Base-by-base conservation (phyloP, 768 basidiomycete genomes). In the Xerocomellus intermedius region DNA sequence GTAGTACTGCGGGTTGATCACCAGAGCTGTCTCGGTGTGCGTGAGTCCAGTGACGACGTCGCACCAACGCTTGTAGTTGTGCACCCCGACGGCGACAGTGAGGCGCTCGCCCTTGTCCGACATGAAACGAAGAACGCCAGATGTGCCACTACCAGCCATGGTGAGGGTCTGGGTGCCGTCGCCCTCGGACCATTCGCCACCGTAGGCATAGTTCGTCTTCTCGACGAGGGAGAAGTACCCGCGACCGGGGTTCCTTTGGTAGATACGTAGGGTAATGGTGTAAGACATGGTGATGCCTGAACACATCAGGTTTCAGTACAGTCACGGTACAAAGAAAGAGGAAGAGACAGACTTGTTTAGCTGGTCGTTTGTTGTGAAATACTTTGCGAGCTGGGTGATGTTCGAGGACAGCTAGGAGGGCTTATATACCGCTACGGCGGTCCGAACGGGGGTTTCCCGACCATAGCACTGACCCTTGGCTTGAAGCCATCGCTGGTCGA, bases 121-220 rank as follows among this genome's bases (percentile, higher is more conserved):
- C 32, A 36, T 28, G 61, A 77, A 68, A 51, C 73, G 73, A 17
- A 78, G 49, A 5, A 64, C 62, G 12, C 77, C 74, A 14, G 73
- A 76, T 0, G 74, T 77, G 39, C 74, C 76, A 54, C 75, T 77
- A 8, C 67, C 70, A 35, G 60, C 64, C 69, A 75, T 75, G 46
- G 36, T 67, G 58, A 79, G 70, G 21, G 62, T 64, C 45, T 48
- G 54, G 13, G 21, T 24, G 2, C 59, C 69, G 43, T 66, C 36
- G 7, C 33, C 32, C 21, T 64, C 45, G 35, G 51, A 52, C 73
- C 75, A 75, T 13, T 65, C 65, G 37, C 74, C 74, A 13, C 52
- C 48, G 6, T 56, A 48, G 33, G 47, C 58, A n/a, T 19, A 50
- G 45, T 56, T 8, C 19, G 58, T 56, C 36, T 45, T 19, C 37